A percentile compares a stretch with the other conserved stretches of the same genome.
Evolutionary conservation across 352 stramenopile genomes (phyloP).

Genomic region (Albugo laibachii): DNA sequence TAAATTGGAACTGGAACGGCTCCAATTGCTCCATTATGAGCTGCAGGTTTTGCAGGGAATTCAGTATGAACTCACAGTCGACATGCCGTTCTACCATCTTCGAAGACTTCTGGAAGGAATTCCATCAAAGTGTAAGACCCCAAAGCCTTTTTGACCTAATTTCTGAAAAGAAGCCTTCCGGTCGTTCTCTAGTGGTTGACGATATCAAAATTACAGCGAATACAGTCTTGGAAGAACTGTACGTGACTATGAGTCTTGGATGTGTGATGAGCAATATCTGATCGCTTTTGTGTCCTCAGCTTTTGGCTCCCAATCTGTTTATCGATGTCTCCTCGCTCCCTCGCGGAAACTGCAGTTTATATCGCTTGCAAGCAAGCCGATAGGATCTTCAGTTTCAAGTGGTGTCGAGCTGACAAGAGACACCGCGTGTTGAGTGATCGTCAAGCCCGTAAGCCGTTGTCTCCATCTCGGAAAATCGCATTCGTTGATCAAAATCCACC

Average conservation of each 20-base stretch:
- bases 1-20: constrained; percentile 64
- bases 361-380: constrained; percentile 53
- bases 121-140: constrained; percentile 40
- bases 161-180: not conserved
- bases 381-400: constrained; percentile 63
- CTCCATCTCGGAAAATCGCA: too few species aligned
- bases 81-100: constrained; percentile 59
- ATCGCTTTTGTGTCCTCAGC: constrained; percentile 8
- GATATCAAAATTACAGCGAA: constrained; percentile 27
- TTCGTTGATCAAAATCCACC: not conserved
- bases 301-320: constrained; percentile 52
- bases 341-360: constrained; percentile 55
- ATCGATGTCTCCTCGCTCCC: constrained; percentile 22
- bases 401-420: constrained; percentile 16
- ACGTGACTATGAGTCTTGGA: constrained; percentile 1
- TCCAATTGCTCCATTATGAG: constrained; percentile 73
- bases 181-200: not conserved
- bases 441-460: constrained; percentile 8
- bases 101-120: constrained; percentile 38
- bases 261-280: too few species aligned
- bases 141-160: not conserved
- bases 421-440: constrained; percentile 30
- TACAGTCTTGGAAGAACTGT: constrained; percentile 47
- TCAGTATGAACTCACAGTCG: constrained; percentile 56
- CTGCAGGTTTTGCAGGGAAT: constrained; percentile 69